phyloP scores from a whole-genome alignment of 768 basidiomycete genomes.

The Boletales sp. region DNA sequence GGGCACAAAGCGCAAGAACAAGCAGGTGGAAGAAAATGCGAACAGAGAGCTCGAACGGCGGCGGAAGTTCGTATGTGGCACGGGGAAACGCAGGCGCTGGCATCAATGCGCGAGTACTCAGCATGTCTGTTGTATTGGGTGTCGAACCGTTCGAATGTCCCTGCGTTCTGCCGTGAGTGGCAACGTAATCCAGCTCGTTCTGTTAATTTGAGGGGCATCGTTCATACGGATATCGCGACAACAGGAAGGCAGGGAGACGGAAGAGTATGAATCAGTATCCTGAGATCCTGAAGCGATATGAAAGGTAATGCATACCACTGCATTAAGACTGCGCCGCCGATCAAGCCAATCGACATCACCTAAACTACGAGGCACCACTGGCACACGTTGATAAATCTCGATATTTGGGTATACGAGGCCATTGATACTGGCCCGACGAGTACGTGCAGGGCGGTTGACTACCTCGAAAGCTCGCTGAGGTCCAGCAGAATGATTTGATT shows the following conservation, averaged over 20 bases:
- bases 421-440: constrained; percentile 49
- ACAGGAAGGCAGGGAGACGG: constrained; percentile 1
- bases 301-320: constrained; percentile 50
- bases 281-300: constrained; percentile 12
- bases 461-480: constrained; percentile 45
- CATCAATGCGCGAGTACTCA: constrained; percentile 40
- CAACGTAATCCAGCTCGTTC: constrained; percentile 72
- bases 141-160: constrained; percentile 38
- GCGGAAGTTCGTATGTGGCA: constrained; percentile 31
- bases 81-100: constrained; percentile 24
- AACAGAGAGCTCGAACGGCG: constrained; percentile 35
- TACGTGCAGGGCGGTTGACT: constrained; percentile 46
- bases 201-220: constrained; percentile 29
- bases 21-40: constrained; percentile 55
- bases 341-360: constrained; percentile 79
- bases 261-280: constrained; percentile 19
- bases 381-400: constrained; percentile 45
- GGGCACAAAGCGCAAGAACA: constrained; percentile 53
- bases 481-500: constrained; percentile 31
- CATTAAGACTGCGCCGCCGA: constrained; percentile 65
- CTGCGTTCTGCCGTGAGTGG: constrained; percentile 50
- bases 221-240: constrained; percentile 1
- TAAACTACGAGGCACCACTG: constrained; percentile 47
- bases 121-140: constrained; percentile 50
- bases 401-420: constrained; percentile 40